phyloP scores from a whole-genome alignment of 495 filamentous ascomycete genomes.

The Evansstolkia leycettana region DNA sequence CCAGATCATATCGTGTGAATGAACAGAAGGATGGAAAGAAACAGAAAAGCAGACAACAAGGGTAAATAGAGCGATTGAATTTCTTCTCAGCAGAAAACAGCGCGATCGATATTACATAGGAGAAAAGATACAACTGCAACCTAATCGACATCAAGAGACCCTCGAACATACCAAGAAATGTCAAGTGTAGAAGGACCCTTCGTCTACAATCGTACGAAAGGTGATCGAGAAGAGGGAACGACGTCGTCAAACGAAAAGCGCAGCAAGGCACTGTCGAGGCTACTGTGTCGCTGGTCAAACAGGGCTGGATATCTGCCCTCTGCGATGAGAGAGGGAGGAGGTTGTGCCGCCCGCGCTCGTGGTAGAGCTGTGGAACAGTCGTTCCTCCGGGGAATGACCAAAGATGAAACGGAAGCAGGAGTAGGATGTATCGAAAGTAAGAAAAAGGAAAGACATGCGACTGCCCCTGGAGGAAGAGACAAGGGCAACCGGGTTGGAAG shows the following conservation, averaged over 20 bases:
- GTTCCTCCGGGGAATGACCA: constrained; percentile 32
- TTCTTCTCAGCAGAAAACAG: too few species aligned
- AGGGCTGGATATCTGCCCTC: too few species aligned
- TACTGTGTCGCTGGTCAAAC: too few species aligned
- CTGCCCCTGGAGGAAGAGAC: background rate
- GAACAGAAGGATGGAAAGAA: constrained; percentile 2
- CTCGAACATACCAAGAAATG: background rate
- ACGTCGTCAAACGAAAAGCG: background rate
- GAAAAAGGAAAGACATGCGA: constrained; percentile 10
- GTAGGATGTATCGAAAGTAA: too few species aligned
- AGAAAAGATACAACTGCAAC: background rate
- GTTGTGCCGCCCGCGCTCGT: constrained; percentile 10
- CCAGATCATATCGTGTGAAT: background rate
- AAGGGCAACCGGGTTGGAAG: background rate
- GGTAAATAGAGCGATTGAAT: too few species aligned
- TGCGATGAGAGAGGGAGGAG: constrained; percentile 1
- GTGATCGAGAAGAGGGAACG: background rate
- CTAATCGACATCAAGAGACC: background rate
- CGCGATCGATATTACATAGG: too few species aligned
- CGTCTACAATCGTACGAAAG: background rate
- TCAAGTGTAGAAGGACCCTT: background rate
- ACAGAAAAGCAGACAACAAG: background rate
- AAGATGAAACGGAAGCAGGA: constrained; percentile 10
- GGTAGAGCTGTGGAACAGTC: constrained; percentile 12
- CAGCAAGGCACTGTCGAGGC: too few species aligned